Conservation (phyloP, 2,329 filamentous ascomycete genomes). For the Passalora sequoiae region DNA sequence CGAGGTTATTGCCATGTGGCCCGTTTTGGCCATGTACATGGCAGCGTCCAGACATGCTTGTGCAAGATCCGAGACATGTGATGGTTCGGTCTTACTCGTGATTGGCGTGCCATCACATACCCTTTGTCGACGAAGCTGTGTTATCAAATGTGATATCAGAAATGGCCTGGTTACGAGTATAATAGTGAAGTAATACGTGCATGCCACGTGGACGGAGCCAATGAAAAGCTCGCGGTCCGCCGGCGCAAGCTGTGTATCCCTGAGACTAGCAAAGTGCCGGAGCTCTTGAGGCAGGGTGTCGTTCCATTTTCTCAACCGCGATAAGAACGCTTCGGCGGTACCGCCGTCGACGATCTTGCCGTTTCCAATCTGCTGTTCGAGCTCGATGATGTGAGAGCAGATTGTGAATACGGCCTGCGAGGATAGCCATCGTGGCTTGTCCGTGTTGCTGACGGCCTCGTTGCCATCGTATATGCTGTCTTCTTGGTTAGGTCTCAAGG, state of each 20-base stretch:
- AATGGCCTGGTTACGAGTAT: conserved; percentile 55
- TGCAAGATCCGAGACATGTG: conserved; percentile 38
- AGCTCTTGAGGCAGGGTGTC: conserved; percentile 18
- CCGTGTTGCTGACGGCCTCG: conserved; percentile 8
- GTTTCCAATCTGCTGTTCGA: conserved; percentile 20
- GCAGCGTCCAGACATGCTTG: conserved; percentile 54
- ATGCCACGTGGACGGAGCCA: conserved; percentile 48
- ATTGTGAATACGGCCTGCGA: conserved; percentile 16
- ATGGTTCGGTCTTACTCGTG: conserved; percentile 17
- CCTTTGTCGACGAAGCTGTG: conserved; percentile 26
- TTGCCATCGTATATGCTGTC: conserved; percentile 16
- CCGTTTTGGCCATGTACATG: conserved; percentile 52
- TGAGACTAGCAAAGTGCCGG: conserved; percentile 22
- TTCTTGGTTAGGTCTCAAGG: conserved; percentile 15
- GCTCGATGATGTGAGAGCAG: conserved; percentile 21
- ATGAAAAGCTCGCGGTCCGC: conserved; percentile 21
- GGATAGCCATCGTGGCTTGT: conserved; percentile 16
- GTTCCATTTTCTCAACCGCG: conserved; percentile 20
- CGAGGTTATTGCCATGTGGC: conserved; percentile 38
- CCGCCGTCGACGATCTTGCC: conserved; percentile 13
- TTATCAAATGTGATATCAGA: conserved; percentile 47
- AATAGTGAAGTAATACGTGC: conserved; percentile 55
- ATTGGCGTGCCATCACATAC: conserved; percentile 6
- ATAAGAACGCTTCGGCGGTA: conserved; percentile 18
- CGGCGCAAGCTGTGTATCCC: conserved; percentile 15